Conservation (phyloP, 1,284 basidiomycete species). For the Microbotryomycetes sp. region DNA sequence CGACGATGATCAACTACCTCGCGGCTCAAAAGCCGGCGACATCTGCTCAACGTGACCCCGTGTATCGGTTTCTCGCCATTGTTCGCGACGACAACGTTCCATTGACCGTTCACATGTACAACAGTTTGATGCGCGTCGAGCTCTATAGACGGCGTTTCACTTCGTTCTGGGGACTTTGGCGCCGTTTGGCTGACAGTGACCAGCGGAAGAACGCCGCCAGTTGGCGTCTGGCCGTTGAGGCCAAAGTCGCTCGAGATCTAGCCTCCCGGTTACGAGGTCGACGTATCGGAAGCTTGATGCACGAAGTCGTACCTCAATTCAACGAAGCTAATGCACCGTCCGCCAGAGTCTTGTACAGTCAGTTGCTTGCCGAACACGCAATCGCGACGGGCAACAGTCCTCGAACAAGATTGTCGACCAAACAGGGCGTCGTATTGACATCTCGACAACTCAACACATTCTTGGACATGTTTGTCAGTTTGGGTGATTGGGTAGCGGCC, state of each 20-base stretch:
- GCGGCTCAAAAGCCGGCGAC: neutral
- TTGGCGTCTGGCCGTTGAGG: conserved; percentile 10
- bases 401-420: neutral
- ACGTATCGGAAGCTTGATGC: conserved; percentile 2
- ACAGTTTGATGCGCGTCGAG: conserved; percentile 23
- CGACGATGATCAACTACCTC: conserved; percentile 15
- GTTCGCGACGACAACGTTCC: conserved; percentile 5
- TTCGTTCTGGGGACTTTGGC: conserved; percentile 27
- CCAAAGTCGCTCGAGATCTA: neutral
- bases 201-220: neutral
- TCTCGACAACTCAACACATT: neutral
- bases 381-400: neutral
- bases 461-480: neutral
- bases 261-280: neutral
- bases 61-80: conserved; percentile 13
- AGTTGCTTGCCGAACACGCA: neutral
- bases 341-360: conserved; percentile 4
- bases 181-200: neutral
- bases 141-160: conserved; percentile 9
- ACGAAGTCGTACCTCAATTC: neutral
- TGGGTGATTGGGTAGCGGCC: conserved; percentile 11
- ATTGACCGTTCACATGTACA: conserved; percentile 1
- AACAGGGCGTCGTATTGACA: neutral
- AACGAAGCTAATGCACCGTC: conserved; percentile 1
- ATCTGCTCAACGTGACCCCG: conserved; percentile 11